Conservation (phyloP, 2,329 filamentous ascomycete genomes). For the Cercospora beticola region DNA sequence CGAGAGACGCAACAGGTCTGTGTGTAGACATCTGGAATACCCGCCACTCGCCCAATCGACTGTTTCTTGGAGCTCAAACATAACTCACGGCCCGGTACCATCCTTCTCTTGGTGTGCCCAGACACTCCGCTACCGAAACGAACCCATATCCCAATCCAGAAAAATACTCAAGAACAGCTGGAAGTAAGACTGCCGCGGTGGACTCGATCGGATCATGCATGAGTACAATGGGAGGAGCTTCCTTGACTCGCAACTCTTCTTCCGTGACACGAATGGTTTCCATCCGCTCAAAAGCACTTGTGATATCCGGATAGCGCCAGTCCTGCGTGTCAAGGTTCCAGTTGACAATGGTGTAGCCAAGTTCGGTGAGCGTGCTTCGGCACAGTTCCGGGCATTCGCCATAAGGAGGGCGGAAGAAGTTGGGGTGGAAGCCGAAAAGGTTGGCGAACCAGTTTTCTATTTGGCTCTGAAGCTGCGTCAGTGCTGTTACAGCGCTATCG, state of each 20-base stretch:
- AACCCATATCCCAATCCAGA: neutral
- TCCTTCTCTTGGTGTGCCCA: neutral
- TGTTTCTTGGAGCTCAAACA: neutral
- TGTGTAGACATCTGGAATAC: no score
- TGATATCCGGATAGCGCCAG: neutral
- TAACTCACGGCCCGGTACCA: neutral
- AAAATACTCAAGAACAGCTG: neutral
- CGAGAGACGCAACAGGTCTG: no score
- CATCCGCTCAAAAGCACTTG: neutral
- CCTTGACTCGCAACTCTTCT: neutral
- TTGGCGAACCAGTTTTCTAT: neutral
- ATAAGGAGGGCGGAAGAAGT: neutral
- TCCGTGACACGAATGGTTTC: neutral
- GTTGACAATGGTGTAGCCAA: neutral
- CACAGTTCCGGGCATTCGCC: neutral
- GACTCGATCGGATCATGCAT: neutral
- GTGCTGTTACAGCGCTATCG: neutral
- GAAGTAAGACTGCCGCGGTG: neutral
- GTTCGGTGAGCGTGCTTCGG: neutral
- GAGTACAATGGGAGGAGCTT: neutral
- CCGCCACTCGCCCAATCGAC: no score
- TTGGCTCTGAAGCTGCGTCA: neutral
- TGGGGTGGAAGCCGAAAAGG: no score
- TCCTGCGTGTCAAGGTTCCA: neutral
- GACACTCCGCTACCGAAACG: neutral